These are phyloP conservation scores for Termitomyces sp. DNA, from an alignment of 768 basidiomycete genomes.

Conservation along the genomic window DNA sequence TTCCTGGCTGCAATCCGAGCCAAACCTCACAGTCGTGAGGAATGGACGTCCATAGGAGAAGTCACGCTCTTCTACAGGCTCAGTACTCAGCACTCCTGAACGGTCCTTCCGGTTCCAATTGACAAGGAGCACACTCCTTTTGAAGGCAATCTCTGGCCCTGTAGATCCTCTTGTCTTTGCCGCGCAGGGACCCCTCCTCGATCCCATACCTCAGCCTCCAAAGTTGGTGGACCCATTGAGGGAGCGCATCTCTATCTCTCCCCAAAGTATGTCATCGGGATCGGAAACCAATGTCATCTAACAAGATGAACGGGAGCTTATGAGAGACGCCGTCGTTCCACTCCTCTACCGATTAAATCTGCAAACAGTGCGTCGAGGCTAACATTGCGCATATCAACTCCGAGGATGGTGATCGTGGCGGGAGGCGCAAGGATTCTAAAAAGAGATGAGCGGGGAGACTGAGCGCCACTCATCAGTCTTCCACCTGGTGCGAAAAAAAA, in stretches of 20 bases:
- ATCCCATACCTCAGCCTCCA: not conserved
- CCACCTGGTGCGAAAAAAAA: too few relatives aligned
- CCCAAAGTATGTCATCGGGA: slow-evolving; percentile 30
- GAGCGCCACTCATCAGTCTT: not conserved
- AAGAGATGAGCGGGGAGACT: slow-evolving; percentile 8
- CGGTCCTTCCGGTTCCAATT: not conserved
- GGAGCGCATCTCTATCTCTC: slow-evolving; percentile 51
- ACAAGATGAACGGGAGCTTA: slow-evolving; percentile 36
- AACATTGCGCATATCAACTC: slow-evolving; percentile 19
- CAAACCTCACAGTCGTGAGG: not conserved
- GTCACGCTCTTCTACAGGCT: slow-evolving; percentile 27
- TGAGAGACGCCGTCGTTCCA: slow-evolving; percentile 8
- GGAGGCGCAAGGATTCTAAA: slow-evolving; percentile 10
- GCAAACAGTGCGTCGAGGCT: slow-evolving; percentile 32
- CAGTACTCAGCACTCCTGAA: not conserved
- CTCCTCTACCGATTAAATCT: slow-evolving; percentile 15
- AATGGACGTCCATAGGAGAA: slow-evolving; percentile 29
- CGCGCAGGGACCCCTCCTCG: slow-evolving; percentile 21
- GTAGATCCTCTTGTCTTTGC: slow-evolving; percentile 23
- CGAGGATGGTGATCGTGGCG: slow-evolving; percentile 21
- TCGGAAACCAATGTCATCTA: slow-evolving; percentile 54
- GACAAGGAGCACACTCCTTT: not conserved
- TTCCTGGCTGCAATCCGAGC: slow-evolving; percentile 18
- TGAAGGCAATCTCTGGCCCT: slow-evolving; percentile 9
- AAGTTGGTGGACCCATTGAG: slow-evolving; percentile 12